A percentile compares a stretch with the other conserved stretches of the same genome.
Evolutionary conservation across 2,329 filamentous ascomycete genomes (phyloP).

Genomic region (Colletotrichum neosansevieriae): DNA sequence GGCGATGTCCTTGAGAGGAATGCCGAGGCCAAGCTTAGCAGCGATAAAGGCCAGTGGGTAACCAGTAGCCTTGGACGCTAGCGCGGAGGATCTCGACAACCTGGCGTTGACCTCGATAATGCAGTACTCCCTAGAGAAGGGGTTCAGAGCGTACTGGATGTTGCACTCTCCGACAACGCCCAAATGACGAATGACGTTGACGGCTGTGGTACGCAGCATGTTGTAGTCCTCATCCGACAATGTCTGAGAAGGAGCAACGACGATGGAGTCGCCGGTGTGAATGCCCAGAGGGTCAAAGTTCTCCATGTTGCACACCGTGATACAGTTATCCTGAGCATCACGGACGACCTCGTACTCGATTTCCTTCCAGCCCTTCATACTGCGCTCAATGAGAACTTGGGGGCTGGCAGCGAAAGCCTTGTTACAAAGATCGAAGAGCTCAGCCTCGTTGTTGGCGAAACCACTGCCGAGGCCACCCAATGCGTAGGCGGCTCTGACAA

Average conservation of each 20-base stretch:
- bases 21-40: conserved; percentile 93
- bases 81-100: conserved; percentile 92
- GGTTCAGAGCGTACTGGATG: conserved; percentile 97
- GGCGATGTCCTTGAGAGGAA: conserved; percentile 94
- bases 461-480: conserved; percentile 95
- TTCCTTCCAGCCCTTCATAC: conserved; percentile 99
- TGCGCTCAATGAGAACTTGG: conserved; percentile 95
- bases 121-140: conserved; percentile 95
- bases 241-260: conserved; percentile 96
- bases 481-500: conserved; percentile 95
- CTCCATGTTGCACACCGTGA: conserved; percentile 99
- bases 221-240: conserved; percentile 98
- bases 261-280: conserved; percentile 97
- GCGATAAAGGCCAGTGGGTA: conserved; percentile 97
- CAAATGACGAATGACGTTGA: conserved; percentile 96
- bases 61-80: conserved; percentile 96
- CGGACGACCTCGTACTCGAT: conserved; percentile 99
- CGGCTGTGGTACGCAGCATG: conserved; percentile 96
- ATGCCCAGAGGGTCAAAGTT: conserved; percentile 99
- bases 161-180: conserved; percentile 99
- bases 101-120: conserved; percentile 99
- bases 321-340: conserved; percentile 96
- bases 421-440: conserved; percentile 89
- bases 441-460: conserved; percentile 88
- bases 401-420: conserved; percentile 96